phyloP scores from a whole-genome alignment of 768 basidiomycete genomes.

The Rhodocollybia butyracea region DNA sequence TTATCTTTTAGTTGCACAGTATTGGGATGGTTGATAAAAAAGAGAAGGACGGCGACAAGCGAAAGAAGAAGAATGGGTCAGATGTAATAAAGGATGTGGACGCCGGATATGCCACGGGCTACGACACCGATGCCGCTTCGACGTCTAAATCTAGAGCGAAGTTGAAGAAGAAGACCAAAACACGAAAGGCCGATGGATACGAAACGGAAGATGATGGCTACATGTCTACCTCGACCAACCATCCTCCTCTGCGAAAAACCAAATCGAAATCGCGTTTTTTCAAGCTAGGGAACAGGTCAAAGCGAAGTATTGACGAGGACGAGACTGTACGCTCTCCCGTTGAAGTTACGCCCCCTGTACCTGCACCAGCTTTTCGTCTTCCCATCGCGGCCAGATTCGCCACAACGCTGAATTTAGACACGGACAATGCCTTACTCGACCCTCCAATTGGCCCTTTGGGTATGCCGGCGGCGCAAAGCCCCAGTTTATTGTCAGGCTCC shows the following conservation, averaged over 20 bases:
- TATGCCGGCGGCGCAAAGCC: not conserved
- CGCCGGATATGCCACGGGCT: conserved; percentile 18
- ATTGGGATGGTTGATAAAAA: conserved; percentile 5
- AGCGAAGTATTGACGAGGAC: conserved; percentile 29
- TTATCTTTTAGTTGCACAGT: not conserved
- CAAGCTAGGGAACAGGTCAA: conserved; percentile 37
- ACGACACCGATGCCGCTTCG: conserved; percentile 28
- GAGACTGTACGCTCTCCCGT: conserved; percentile 15
- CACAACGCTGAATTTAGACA: conserved; percentile 22
- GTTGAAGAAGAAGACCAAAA: conserved; percentile 18
- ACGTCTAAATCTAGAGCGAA: conserved; percentile 16
- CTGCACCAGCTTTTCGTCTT: conserved; percentile 27
- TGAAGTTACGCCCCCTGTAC: not conserved
- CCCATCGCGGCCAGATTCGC: conserved; percentile 50
- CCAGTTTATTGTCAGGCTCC: conserved; percentile 7
- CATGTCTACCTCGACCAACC: conserved; percentile 15
- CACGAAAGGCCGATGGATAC: conserved; percentile 14
- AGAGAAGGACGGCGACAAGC: conserved; percentile 6
- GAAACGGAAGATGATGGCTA: conserved; percentile 23
- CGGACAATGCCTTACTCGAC: conserved; percentile 1
- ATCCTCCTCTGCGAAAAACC: conserved; percentile 1
- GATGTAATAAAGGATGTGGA: conserved; percentile 16
- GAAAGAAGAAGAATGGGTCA: conserved; percentile 22
- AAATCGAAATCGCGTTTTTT: conserved; percentile 43
- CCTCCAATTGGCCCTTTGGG: conserved; percentile 9